Base-by-base conservation (phyloP, 2,329 filamentous ascomycete genomes). In the Clarireedia hainanense region DNA sequence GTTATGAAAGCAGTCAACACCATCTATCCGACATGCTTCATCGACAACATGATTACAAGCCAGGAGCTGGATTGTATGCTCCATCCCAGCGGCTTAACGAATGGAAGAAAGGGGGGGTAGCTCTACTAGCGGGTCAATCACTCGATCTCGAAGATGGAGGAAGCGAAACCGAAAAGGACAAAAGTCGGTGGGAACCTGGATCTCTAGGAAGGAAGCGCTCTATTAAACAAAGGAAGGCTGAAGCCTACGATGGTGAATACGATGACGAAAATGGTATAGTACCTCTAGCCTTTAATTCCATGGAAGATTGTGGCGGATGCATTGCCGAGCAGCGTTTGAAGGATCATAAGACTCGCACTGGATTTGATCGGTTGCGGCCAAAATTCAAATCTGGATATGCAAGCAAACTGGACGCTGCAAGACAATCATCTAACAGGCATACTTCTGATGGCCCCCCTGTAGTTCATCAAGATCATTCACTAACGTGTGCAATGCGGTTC, bases 101-200 rank as follows among this genome's bases (percentile, higher is more conserved):
- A 67, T 91, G 87, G 86, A 85, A 80, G 67, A 83, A 83, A 64
- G 85, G 79, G 6, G 81, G 80, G 0, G 76, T 85, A 36, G 85
- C 84, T 36, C 79, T 77, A 6, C 72, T 90, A 3, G 75, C 76
- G 0, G 78, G 80, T 1, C 68, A 74, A 1, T 71, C 88, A 50
- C 76, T 89, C 30, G 81, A 88, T 57, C 76, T 88, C 34, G 74
- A 76, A 56, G 70, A 74, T 6, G 64, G 62, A 7, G 56, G 63
- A 37, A 58, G 59, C n/a, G 66, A 68, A 52, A 52, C 59, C 7
- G 80, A 83, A 43, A 78, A 74, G 59, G 75, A 75, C 59, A 10
- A 14, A 1, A 95, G 89, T 89, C 94, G 90, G 89, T 90, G 95
- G 67, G 76, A 76, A 52, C 75, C 72, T 30, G 74, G 72, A 56